Evolutionary conservation across 345 rosid genomes (phyloP), one percentile per base, ranked within the genome.

Genomic region (Arabis alpina): DNA sequence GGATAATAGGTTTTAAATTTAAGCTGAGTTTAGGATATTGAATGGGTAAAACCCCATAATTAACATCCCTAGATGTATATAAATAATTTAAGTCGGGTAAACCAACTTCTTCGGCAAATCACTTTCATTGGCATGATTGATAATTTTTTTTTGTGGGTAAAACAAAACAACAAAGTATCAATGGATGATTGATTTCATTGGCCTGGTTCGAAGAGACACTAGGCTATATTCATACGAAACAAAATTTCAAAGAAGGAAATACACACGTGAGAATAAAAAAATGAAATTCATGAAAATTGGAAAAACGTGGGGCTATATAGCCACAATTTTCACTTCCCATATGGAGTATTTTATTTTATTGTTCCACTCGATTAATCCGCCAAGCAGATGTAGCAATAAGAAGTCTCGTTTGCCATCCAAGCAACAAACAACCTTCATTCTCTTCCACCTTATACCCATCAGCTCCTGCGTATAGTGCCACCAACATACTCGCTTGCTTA

Each of bases 381-480:
- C 99, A 94, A 0, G 99, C 98, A 10, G 98, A 91, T 49, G 99
- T 85, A 55, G 98, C 82, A 24, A 94, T 91, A 5, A 94, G 93
- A 43, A 96, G 89, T 74, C 95, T 73, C 0, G 91, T 88, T 63
- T 94, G 98, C 99, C 99, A 94, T 39, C 95, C 99, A 8, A 94
- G 93, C 88, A 88, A 85, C 37, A 94, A 71, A 57, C 95, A 83
- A 12, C 99, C 99, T 7, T 77, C 76, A 52, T 80, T 85, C 68
- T 94, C 99, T 66, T 94, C 99, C 49, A 94, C 99, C 34, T 83
- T 77, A 19, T 89, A 94, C 13, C 99, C 99, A 16, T 89, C 92
- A 3, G 90, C 99, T 36, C 98, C 95, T 0, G 87, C 85, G 8
- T 85, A 84, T 0, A 89, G 73, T 16, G 91, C 98, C 75, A 94